Evolutionary conservation across 1,284 basidiomycete genomes (phyloP), one percentile per base, ranked within the genome.

Genomic region (Papiliotrema terrestris): DNA sequence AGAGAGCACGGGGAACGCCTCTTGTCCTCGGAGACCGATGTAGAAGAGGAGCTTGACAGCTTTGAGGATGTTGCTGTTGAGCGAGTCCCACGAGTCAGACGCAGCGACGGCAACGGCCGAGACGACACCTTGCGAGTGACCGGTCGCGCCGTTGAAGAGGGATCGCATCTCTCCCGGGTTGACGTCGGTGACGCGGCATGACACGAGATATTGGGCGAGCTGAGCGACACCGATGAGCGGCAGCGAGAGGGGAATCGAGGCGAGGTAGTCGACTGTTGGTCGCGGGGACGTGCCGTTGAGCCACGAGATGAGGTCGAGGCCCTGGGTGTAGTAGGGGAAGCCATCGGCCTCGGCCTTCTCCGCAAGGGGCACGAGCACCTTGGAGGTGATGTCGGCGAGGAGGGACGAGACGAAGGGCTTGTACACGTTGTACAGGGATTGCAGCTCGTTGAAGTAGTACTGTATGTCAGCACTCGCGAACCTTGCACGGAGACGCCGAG

Each of bases 141-240:
- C 95, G 13, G 95, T 98, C 5, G 91, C 85, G 50, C 94, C 95
- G 32, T 84, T 81, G 61, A 97, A 83, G 54, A 84, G 83, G 45
- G 81, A 78, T 49, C 89, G 84, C 72, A 96, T 83, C 67, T 93
- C 84, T 19, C 86, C 89, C 0, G 93, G 93, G 2, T 83, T 84
- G 45, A 93, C 78, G 54, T 85, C 84, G 25, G 85, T 79, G 52
- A 89, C 85, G 50, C 85, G 86, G 71, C 87, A 88, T 25, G 87
- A 82, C 53, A 89, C 82, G 60, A 96, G 82, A 77, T 96, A 98
- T 73, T 98, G 95, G 8, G 86, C 84, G 69, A 98, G 86, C 75
- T 98, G 95, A 2, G 94, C 95, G 54, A 98, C 82, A 49, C 95
- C 95, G 72, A 98, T 98, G 56, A 98, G 83, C 39, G 93, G 93